These are phyloP conservation scores for Heritiera littoralis DNA, from an alignment of 345 rosid genomes.

Conservation along the genomic window DNA sequence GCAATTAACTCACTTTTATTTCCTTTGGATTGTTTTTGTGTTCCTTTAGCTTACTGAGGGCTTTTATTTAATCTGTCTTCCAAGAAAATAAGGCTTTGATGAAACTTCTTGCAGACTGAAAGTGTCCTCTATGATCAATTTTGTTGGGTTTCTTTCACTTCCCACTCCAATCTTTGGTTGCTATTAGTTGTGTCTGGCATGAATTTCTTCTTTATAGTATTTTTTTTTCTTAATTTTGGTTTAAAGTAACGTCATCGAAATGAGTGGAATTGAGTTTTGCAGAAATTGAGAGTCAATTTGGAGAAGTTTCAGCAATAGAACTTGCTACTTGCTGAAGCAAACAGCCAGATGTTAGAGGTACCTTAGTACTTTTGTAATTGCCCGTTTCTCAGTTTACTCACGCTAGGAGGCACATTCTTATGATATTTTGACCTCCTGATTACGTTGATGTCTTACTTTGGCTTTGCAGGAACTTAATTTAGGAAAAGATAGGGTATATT, in stretches of 20 bases:
- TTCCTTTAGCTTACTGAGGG: constrained; percentile 18
- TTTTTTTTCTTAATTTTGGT: constrained; percentile 7
- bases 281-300: constrained; percentile 50
- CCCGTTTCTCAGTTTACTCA: constrained; percentile 17
- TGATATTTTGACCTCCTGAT: constrained; percentile 6
- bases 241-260: constrained; percentile 57
- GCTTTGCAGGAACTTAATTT: constrained; percentile 68
- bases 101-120: constrained; percentile 52
- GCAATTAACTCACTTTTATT: background rate
- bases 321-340: constrained; percentile 58
- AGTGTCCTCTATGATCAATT: constrained; percentile 38
- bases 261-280: constrained; percentile 47
- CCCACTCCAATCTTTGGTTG: background rate
- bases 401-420: background rate
- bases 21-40: background rate
- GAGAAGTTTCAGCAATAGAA: constrained; percentile 69
- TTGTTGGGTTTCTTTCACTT: background rate
- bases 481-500: constrained; percentile 63
- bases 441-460: constrained; percentile 24
- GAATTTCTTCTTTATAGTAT: background rate
- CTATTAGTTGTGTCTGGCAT: constrained; percentile 20
- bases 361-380: constrained; percentile 13
- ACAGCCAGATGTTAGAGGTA: constrained; percentile 66
- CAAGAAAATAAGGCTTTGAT: constrained; percentile 60
- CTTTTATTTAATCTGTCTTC: constrained; percentile 25